A percentile compares a stretch with the other conserved stretches of the same genome.
Evolutionary conservation across 495 filamentous ascomycete genomes (phyloP).

Genomic region (Pseudevernia furfuracea): DNA sequence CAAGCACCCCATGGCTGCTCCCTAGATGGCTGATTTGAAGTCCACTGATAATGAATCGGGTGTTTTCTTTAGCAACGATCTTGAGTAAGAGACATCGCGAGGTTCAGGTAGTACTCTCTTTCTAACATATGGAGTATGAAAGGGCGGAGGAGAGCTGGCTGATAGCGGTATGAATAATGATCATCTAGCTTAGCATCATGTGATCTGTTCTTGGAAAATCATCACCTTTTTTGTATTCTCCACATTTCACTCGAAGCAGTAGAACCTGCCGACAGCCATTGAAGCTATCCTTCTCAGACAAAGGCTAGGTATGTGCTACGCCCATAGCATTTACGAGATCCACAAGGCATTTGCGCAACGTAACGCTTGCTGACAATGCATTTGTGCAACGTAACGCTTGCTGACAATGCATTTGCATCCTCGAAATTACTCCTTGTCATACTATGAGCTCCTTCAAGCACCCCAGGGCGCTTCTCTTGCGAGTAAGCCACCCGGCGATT

Average conservation of each 20-base stretch:
- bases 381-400: background rate
- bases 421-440: too few species aligned
- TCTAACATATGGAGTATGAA: background rate
- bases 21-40: conserved; percentile 13
- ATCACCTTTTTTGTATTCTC: background rate
- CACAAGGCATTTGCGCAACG: background rate
- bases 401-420: background rate
- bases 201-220: background rate
- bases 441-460: background rate
- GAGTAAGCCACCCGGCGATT: background rate
- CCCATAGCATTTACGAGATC: background rate
- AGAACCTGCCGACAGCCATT: background rate
- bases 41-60: background rate
- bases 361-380: background rate
- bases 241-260: background rate
- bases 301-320: too few species aligned
- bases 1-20: conserved; percentile 20
- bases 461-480: background rate
- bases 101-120: background rate
- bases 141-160: background rate
- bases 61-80: background rate
- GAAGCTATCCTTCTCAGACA: background rate
- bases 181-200: background rate
- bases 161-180: background rate
- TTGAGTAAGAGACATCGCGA: background rate